Conservation (phyloP, 1,284 basidiomycete species). For the Pterula multifida region DNA sequence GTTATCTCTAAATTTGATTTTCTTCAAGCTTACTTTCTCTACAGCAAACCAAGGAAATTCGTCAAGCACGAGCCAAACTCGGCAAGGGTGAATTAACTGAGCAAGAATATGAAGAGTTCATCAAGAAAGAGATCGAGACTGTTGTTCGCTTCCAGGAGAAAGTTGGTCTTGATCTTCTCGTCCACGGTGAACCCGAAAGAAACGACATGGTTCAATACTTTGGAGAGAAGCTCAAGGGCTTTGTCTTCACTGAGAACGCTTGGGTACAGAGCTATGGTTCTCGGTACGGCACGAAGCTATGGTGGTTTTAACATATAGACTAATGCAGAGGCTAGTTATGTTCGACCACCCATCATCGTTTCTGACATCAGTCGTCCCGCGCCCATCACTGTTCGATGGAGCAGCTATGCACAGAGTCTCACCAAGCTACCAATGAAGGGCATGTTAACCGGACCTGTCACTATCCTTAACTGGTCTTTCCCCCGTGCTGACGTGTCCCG, state of each 20-base stretch:
- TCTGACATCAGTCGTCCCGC: conserved; percentile 92
- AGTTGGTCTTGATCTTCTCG: conserved; percentile 92
- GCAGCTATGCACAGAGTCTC: conserved; percentile 91
- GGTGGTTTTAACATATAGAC: conserved; percentile 2
- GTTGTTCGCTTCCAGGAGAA: conserved; percentile 97
- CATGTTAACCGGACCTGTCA: conserved; percentile 95
- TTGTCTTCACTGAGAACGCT: conserved; percentile 96
- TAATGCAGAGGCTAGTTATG: conserved; percentile 60
- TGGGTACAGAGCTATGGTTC: conserved; percentile 99
- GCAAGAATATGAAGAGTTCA: conserved; percentile 93
- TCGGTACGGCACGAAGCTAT: conserved; percentile 35
- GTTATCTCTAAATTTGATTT: conserved; percentile 14
- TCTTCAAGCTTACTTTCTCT: conserved; percentile 2
- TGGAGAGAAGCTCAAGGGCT: conserved; percentile 92
- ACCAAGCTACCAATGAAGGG: conserved; percentile 98
- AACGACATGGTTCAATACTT: conserved; percentile 99
- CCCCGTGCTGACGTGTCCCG: conserved; percentile 96
- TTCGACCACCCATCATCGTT: conserved; percentile 97
- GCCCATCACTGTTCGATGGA: conserved; percentile 98
- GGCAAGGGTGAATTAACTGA: conserved; percentile 86
- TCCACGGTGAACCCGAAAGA: conserved; percentile 98
- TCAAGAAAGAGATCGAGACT: conserved; percentile 93
- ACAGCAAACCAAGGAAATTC: conserved; percentile 98
- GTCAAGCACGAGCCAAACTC: conserved; percentile 88
- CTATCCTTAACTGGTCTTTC: conserved; percentile 99